Conservation (phyloP, 2,329 filamentous ascomycete species). For the Knufia fluminis region DNA sequence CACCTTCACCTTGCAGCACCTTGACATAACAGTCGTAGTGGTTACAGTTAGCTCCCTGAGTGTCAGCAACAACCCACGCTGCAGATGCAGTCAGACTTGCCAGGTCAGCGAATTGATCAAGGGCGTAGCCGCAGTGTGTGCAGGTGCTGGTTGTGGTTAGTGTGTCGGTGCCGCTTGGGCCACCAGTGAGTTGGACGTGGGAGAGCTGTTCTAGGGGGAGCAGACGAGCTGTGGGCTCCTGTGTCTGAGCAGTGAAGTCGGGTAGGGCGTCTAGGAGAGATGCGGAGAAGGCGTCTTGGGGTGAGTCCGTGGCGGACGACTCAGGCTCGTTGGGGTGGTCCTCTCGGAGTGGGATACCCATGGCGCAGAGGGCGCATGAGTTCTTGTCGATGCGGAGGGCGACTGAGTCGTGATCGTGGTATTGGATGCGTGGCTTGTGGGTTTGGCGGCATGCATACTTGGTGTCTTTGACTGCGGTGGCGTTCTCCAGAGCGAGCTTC, state of each 20-base stretch:
- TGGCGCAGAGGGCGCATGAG: background rate
- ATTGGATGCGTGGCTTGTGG: background rate
- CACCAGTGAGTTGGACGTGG: background rate
- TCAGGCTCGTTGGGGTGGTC: background rate
- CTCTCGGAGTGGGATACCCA: background rate
- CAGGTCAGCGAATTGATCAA: background rate
- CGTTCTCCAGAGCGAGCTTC: background rate
- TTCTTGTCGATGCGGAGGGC: background rate
- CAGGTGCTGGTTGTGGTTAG: background rate
- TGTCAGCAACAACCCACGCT: background rate
- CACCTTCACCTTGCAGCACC: background rate
- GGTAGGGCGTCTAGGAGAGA: background rate
- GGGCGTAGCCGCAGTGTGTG: background rate
- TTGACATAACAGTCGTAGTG: background rate
- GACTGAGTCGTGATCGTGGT: background rate
- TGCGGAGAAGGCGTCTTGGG: background rate
- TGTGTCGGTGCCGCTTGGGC: background rate
- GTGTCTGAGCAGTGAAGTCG: background rate
- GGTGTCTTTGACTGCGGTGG: background rate
- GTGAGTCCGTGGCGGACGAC: background rate
- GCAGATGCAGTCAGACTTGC: background rate
- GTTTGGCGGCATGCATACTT: background rate
- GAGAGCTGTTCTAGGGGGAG: background rate
- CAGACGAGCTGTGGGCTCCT: background rate
- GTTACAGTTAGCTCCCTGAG: background rate